Base-by-base conservation (phyloP, 2,329 filamentous ascomycete genomes). In the Incumbomyces lentus region DNA sequence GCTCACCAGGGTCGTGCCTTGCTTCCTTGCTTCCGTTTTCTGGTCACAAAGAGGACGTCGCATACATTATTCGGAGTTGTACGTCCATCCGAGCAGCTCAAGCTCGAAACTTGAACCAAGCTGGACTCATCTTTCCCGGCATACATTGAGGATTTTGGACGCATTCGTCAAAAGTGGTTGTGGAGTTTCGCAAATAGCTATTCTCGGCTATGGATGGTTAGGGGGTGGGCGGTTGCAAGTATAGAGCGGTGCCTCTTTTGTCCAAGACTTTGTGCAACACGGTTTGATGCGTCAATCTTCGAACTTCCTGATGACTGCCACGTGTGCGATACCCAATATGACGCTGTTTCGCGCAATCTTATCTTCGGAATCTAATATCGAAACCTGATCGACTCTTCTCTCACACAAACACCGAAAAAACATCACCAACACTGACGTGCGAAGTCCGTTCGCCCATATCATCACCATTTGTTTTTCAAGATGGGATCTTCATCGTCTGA, bases 11-110 rank as follows among this genome's bases (percentile, higher is more conserved):
- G 3, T 40, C 22, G 14, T 40, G 7, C 26, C 29, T 44, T 53
- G 36, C 46, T 47, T 49, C 49, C 42, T 52, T 47, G 11, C 26
- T 46, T 22, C 43, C 44, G 32, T 22, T 38, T 47, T 48, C 38
- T 49, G 49, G 38, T 53, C 40, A 55, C 52, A 50, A 55, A 44
- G 53, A 54, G n/a, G 34, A 52, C 49, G 53, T 48, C 51, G 51
- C 46, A 55, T 54, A 52, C 50, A 50, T 51, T 49, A 50, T 52
- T 55, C 34, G 53, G 53, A 54, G 52, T 54, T 54, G 31, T 42
- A 49, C 51, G 40, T 50, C 47, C 14, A 50, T 47, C 31, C 52
- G 43, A 36, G 44, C 44, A 46, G 45, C 38, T 40, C 22, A 40
- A 12, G 52, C 48, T 52, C 50, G 52, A 50, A 45, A 52, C 50